Conservation (phyloP, 441 rosid species). For the Caryocar brasiliense region DNA sequence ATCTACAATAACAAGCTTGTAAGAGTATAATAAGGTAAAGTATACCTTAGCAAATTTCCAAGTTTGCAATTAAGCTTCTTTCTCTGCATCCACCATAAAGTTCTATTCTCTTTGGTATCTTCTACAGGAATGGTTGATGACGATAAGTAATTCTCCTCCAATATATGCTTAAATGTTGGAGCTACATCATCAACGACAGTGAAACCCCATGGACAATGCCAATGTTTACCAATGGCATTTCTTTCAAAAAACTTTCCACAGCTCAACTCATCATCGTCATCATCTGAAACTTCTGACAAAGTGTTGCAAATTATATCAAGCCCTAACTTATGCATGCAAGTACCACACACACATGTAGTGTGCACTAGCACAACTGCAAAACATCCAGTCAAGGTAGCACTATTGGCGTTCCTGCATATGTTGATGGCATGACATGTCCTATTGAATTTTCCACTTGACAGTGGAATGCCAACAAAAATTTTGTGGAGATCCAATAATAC, state of each 20-base stretch:
- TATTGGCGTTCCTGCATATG: too few relatives aligned
- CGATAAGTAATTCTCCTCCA: constrained; percentile 65
- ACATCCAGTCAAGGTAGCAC: too few relatives aligned
- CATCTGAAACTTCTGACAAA: constrained; percentile 26
- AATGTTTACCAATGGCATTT: constrained; percentile 31
- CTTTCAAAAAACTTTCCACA: constrained; percentile 21
- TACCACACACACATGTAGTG: too few relatives aligned
- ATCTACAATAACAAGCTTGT: too few relatives aligned
- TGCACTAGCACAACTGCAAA: too few relatives aligned
- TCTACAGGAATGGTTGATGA: constrained; percentile 38
- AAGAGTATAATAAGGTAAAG: too few relatives aligned
- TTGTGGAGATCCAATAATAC: too few relatives aligned
- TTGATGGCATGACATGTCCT: too few relatives aligned
- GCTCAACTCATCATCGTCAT: constrained; percentile 28
- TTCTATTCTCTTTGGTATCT: constrained; percentile 49
- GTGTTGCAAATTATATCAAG: neutral
- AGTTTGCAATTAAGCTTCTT: constrained; percentile 71
- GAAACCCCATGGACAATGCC: constrained; percentile 90
- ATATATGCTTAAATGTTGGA: constrained; percentile 65
- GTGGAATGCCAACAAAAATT: too few relatives aligned
- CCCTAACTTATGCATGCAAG: too few relatives aligned
- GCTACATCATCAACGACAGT: constrained; percentile 62
- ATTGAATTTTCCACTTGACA: too few relatives aligned
- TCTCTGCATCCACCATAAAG: constrained; percentile 75
- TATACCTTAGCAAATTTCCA: constrained; percentile 58